Evolutionary conservation across 345 rosid species (phyloP), one percentile per base, ranked within the genome.

Genomic region (Lumnitzera racemosa): DNA sequence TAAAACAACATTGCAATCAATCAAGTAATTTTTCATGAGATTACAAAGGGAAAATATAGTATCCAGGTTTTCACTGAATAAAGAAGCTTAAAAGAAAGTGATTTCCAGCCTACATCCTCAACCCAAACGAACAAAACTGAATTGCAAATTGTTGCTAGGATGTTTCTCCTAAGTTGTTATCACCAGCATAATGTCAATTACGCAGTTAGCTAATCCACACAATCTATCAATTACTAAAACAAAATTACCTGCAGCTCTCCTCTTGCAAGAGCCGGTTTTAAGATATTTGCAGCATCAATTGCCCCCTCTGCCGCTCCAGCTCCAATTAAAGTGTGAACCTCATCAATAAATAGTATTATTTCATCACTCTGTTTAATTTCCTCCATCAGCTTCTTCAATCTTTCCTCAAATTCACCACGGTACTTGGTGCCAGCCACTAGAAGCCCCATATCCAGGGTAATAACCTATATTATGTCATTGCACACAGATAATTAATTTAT

Each of bases 281-380:
- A 79, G 67, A 95, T 95, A 76, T 90, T 90, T 58, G 99, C 99
- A 69, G 99, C 99, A 80, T 95, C 99, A 41, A 95, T 95, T 0
- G 99, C 98, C 27, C 99, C 99, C 79, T 95, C 99, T 12, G 96
- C 99, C 13, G 99, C 99, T 70, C 98, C 99, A 24, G 99, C 98
- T 61, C 98, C 99, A 54, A 95, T 90, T 61, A 95, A 64, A 16
- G 98, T 95, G 78, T 95, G 99, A 63, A 95, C 99, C 77, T 95
- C 99, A 80, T 95, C 99, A 63, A 95, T 95, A 70, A 95, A 95
- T 46, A 95, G 84, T 66, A 95, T 95, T 10, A 95, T 95, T 55
- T 95, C 99, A 68, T 88, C 96, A 76, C 94, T 95, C 69, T 95
- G 98, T 62, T 94, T 95, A 74, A 95, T 95, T 78, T 95, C 99